Evolutionary conservation across 495 filamentous ascomycete genomes (phyloP).

Genomic region (Trichoderma gamsii): DNA sequence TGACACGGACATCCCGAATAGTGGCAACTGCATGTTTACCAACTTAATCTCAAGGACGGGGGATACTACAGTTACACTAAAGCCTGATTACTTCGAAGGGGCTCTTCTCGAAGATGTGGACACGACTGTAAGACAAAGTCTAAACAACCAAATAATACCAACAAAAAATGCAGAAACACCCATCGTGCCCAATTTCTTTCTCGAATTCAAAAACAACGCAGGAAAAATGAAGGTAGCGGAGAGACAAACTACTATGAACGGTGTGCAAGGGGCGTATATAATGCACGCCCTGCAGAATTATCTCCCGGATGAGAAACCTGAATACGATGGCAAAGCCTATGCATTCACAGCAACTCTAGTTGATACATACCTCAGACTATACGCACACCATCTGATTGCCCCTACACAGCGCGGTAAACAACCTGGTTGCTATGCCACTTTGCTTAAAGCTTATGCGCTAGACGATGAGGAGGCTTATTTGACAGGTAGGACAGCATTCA

Average conservation of each 20-base stretch:
- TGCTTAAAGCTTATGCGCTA: neutral
- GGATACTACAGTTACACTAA: neutral
- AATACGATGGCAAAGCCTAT: slow-evolving; percentile 35
- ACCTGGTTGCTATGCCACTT: neutral
- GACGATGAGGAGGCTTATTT: neutral
- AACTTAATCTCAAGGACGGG: neutral
- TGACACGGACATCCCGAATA: slow-evolving; percentile 19
- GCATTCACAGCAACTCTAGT: neutral
- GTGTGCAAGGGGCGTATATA: slow-evolving; percentile 40
- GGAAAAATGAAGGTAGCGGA: slow-evolving; percentile 29
- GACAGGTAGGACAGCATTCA: neutral
- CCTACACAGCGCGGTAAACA: neutral
- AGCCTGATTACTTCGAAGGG: slow-evolving; percentile 29
- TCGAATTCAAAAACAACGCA: slow-evolving; percentile 33
- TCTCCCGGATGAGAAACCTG: slow-evolving; percentile 24
- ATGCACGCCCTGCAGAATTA: slow-evolving; percentile 43
- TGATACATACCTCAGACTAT: neutral
- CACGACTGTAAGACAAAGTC: slow-evolving; percentile 19
- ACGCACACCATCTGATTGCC: neutral
- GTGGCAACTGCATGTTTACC: neutral
- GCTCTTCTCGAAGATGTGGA: slow-evolving; percentile 21
- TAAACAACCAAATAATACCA: slow-evolving; percentile 30
- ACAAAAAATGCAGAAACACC: slow-evolving; percentile 29
- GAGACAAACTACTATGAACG: slow-evolving; percentile 38
- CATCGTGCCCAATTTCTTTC: slow-evolving; percentile 37